Conservation (phyloP, 2,329 filamentous ascomycete genomes). For the Chaetomium sp. region DNA sequence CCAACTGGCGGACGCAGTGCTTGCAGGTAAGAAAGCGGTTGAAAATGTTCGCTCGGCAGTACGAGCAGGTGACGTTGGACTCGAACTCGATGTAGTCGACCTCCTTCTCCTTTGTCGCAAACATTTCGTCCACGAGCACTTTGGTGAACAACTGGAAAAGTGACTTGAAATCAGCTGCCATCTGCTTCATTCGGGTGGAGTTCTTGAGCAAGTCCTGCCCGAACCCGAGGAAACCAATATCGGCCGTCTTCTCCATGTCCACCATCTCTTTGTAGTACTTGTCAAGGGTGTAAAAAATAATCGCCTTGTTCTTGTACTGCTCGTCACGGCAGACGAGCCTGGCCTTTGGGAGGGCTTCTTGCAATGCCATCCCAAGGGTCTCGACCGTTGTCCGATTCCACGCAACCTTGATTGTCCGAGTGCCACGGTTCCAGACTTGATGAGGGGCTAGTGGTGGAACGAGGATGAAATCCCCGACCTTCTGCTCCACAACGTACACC, state of each 20-base stretch:
- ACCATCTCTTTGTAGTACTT: conserved; percentile 65
- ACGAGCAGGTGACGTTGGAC: conserved; percentile 89
- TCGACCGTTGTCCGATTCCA: conserved; percentile 96
- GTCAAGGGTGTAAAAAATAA: conserved; percentile 78
- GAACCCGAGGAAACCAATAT: conserved; percentile 43
- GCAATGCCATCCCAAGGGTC: conserved; percentile 77
- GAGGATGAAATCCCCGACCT: conserved; percentile 83
- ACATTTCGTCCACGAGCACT: conserved; percentile 80
- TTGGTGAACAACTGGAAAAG: conserved; percentile 73
- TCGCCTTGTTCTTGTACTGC: conserved; percentile 98
- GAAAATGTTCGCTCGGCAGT: conserved; percentile 94
- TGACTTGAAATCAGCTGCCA: conserved; percentile 76
- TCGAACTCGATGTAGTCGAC: conserved; percentile 77
- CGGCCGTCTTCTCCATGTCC: conserved; percentile 44
- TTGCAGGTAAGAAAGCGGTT: conserved; percentile 94
- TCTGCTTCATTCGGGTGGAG: conserved; percentile 48
- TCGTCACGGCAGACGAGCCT: conserved; percentile 92
- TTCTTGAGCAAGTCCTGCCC: conserved; percentile 38
- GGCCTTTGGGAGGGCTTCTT: conserved; percentile 82
- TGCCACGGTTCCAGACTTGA: conserved; percentile 97
- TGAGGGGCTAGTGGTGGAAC: conserved; percentile 90
- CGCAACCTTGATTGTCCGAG: conserved; percentile 91
- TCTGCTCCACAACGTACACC: conserved; percentile 89
- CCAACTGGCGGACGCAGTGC: conserved; percentile 63
- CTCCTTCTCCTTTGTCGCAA: conserved; percentile 63